A percentile compares a stretch with the other conserved stretches of the same genome.
These are phyloP conservation scores for Cymbomonas tetramitiformis DNA, from an alignment of 139 green algal genomes.

Conservation along the genomic window DNA sequence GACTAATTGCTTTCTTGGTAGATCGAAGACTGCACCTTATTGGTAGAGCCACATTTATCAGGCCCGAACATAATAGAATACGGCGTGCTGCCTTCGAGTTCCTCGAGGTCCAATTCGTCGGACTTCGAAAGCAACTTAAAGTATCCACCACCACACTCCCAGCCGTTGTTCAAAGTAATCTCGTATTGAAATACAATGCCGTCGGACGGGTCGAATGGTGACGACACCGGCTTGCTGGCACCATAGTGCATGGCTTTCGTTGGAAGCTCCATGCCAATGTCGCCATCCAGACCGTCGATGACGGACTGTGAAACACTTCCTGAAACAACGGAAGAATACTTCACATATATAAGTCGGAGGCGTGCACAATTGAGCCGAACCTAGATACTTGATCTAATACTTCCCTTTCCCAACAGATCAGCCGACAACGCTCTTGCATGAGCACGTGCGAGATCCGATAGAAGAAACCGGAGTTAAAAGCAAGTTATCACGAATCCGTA, in stretches of 20 bases:
- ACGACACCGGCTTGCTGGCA: neutral
- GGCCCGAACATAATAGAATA: conserved; percentile 98
- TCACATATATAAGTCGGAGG: too few relatives aligned
- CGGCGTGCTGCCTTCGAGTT: conserved; percentile 59
- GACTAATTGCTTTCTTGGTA: neutral
- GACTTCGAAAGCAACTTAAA: conserved; percentile 65
- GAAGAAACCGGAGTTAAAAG: too few relatives aligned
- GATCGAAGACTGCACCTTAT: conserved; percentile 31
- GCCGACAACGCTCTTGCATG: too few relatives aligned
- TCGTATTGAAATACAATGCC: conserved; percentile 62
- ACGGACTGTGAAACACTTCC: too few relatives aligned
- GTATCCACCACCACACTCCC: conserved; percentile 72
- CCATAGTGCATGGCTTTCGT: conserved; percentile 9
- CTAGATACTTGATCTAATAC: too few relatives aligned
- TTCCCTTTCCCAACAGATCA: too few relatives aligned
- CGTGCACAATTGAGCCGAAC: too few relatives aligned
- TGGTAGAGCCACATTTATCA: conserved; percentile 80
- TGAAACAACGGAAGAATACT: too few relatives aligned
- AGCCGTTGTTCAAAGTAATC: conserved; percentile 40
- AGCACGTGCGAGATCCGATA: too few relatives aligned
- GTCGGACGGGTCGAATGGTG: conserved; percentile 6
- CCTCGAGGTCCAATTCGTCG: conserved; percentile 34
- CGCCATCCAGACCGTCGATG: too few relatives aligned
- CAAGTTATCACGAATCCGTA: too few relatives aligned
- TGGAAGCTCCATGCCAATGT: conserved; percentile 3